Evolutionary conservation across 2,329 filamentous ascomycete genomes (phyloP).

Genomic region (Huntiella moniliformis): DNA sequence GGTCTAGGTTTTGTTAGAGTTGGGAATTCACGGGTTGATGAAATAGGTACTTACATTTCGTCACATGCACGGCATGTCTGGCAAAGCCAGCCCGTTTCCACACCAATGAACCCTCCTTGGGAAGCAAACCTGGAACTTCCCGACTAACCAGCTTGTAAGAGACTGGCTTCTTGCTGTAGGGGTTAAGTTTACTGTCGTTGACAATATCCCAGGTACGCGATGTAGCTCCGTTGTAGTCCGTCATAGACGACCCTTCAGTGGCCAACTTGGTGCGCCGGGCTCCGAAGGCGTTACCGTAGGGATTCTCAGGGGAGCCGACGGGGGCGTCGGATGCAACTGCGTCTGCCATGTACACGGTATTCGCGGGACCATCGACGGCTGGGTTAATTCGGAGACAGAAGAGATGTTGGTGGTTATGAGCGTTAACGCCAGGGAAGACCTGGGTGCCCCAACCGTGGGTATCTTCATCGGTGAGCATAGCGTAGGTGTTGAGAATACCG

Average conservation of each 20-base stretch:
- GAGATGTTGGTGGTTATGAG: conserved; percentile 89
- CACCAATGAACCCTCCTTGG: conserved; percentile 63
- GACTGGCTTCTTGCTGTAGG: conserved; percentile 66
- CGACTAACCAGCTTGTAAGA: conserved; percentile 80
- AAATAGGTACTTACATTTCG: conserved; percentile 47
- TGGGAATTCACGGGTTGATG: not conserved
- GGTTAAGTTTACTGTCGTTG: conserved; percentile 70
- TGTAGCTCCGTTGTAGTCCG: conserved; percentile 65
- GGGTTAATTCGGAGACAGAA: conserved; percentile 81
- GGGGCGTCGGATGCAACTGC: conserved; percentile 50
- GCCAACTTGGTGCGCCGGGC: conserved; percentile 64
- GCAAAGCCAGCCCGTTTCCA: conserved; percentile 85
- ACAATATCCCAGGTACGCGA: conserved; percentile 79
- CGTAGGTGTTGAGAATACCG: conserved; percentile 81
- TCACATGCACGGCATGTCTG: conserved; percentile 72
- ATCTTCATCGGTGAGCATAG: conserved; percentile 62
- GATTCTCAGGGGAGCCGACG: conserved; percentile 61
- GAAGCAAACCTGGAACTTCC: conserved; percentile 60
- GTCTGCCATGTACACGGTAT: conserved; percentile 73
- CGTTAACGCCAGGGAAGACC: conserved; percentile 77
- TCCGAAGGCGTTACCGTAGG: conserved; percentile 79
- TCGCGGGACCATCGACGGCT: conserved; percentile 68
- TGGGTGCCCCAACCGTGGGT: conserved; percentile 78
- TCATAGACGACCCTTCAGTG: conserved; percentile 48
- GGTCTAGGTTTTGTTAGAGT: conserved; percentile 29